phyloP scores from a whole-genome alignment of 257 asterid species.

The Nicotiana attenuata region DNA sequence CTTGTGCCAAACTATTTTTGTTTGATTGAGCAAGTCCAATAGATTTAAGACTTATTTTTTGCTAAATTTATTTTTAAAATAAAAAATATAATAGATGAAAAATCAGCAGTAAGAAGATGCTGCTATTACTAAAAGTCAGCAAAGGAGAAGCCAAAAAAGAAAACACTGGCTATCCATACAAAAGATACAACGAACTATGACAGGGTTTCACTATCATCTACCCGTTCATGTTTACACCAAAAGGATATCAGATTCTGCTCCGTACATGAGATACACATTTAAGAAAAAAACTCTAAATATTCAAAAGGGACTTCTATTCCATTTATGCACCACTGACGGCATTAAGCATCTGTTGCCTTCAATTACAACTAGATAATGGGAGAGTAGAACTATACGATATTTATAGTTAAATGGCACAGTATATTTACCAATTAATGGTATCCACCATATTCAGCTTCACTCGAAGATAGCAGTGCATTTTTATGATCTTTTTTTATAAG shows the following conservation, averaged over 20 bases:
- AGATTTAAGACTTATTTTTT: background rate
- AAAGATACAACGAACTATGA: too few species aligned
- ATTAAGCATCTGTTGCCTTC: background rate
- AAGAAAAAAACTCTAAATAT: background rate
- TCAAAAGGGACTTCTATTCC: background rate
- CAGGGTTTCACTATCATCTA: too few species aligned
- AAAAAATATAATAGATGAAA: too few species aligned
- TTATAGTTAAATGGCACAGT: background rate
- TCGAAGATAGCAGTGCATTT: background rate
- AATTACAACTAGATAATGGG: background rate
- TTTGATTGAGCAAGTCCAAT: background rate
- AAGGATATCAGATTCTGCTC: background rate
- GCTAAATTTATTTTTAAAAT: too few species aligned
- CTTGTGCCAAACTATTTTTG: background rate
- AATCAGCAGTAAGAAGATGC: too few species aligned
- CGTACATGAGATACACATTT: background rate
- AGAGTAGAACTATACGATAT: background rate
- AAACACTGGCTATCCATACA: too few species aligned
- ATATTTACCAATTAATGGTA: background rate
- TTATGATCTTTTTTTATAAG: background rate
- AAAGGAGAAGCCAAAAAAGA: too few species aligned
- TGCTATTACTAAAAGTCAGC: too few species aligned
- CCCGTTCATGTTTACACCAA: too few species aligned
- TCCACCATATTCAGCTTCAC: conserved; percentile 3
- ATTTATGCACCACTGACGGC: background rate